Percentiles rank a stretch among this genome's conserved stretches.
phyloP scores from a whole-genome alignment of 345 rosid genomes.

The Passiflora organensis region DNA sequence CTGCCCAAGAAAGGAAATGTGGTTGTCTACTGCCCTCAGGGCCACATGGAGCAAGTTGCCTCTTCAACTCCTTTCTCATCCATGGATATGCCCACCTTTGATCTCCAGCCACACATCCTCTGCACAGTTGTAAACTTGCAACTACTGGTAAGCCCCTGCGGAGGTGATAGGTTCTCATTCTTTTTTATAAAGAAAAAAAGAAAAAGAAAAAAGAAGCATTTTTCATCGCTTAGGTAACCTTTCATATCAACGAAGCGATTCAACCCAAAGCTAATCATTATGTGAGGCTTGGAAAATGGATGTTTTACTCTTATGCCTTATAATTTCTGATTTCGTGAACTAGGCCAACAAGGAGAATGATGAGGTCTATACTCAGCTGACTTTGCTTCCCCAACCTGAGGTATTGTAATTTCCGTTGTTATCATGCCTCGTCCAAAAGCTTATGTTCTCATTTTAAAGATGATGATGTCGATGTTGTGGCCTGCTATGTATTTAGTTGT shows the following conservation, averaged over 20 bases:
- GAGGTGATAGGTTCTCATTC: no score
- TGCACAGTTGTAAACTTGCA: conserved; percentile 75
- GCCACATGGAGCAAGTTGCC: conserved; percentile 69
- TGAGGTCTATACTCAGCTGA: conserved; percentile 74
- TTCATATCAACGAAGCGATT: no score
- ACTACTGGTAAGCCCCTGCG: conserved; percentile 43
- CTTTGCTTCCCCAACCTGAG: conserved; percentile 72
- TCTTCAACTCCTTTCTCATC: conserved; percentile 37
- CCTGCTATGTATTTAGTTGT: conserved; percentile 43
- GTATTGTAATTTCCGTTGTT: conserved; percentile 24
- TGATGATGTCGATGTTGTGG: conserved; percentile 13
- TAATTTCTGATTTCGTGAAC: not conserved
- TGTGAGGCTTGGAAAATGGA: no score
- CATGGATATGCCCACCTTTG: conserved; percentile 67
- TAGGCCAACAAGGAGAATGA: conserved; percentile 90
- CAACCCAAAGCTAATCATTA: no score
- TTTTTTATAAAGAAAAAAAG: no score
- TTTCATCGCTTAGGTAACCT: no score
- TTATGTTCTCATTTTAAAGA: not conserved
- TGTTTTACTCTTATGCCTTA: conserved; percentile 4
- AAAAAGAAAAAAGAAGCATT: no score
- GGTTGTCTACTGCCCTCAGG: conserved; percentile 81
- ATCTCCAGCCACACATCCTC: conserved; percentile 61
- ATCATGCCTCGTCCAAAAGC: no score
- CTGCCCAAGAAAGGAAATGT: conserved; percentile 79